These are phyloP conservation scores for Backusella australiensis DNA, from an alignment of 192 early-diverging fungal genomes.

Conservation along the genomic window DNA sequence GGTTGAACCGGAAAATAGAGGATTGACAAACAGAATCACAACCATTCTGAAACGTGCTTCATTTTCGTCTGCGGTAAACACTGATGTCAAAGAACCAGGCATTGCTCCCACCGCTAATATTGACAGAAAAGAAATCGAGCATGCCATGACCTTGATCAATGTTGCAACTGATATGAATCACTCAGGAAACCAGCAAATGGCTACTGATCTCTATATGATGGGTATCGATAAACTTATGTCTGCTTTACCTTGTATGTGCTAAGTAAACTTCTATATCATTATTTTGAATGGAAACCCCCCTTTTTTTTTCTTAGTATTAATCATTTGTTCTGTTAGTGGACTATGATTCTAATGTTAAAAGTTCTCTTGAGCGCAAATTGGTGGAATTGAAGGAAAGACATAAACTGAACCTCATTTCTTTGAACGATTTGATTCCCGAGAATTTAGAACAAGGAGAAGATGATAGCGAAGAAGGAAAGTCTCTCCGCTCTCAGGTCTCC, in stretches of 20 bases:
- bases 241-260: constrained; percentile 19
- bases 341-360: constrained; percentile 11
- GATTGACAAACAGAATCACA: neutral
- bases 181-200: constrained; percentile 21
- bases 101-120: neutral
- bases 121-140: constrained; percentile 18
- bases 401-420: constrained; percentile 7
- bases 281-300: neutral
- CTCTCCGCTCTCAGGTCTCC: constrained; percentile 8
- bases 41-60: constrained; percentile 16
- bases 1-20: constrained; percentile 1
- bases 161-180: constrained; percentile 25
- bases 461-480: neutral
- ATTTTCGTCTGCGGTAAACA: neutral
- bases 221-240: constrained; percentile 22
- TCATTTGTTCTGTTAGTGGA: constrained; percentile 13
- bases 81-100: neutral
- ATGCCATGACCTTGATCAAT: constrained; percentile 21
- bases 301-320: neutral
- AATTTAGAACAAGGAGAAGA: neutral
- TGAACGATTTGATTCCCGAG: neutral
- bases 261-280: neutral
- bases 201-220: constrained; percentile 27
- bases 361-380: constrained; percentile 15
- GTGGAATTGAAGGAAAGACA: constrained; percentile 16